phyloP scores from a whole-genome alignment of 805 yeast species.

The Dipodascus albidus region DNA sequence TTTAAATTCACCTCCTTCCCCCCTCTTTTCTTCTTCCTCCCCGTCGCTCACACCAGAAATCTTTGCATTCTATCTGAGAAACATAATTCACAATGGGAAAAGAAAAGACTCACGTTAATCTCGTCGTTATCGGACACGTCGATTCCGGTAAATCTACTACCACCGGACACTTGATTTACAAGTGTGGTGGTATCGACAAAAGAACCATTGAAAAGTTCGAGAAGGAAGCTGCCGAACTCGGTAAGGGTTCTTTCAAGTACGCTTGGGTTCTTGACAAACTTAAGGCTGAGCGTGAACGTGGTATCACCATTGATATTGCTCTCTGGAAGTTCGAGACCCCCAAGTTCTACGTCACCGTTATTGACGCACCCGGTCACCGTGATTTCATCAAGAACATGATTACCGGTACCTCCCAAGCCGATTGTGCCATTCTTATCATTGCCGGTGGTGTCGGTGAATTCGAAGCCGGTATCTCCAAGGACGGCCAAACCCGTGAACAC shows the following conservation, averaged over 20 bases:
- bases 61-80: constrained; percentile 29
- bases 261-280: constrained; percentile 96
- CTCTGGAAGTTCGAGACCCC: constrained; percentile 90
- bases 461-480: constrained; percentile 92
- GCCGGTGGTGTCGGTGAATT: constrained; percentile 92
- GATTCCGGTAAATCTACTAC: constrained; percentile 98
- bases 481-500: constrained; percentile 93
- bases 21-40: constrained; percentile 22
- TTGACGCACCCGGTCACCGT: constrained; percentile 94
- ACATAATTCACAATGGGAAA: constrained; percentile 41
- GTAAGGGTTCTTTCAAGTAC: constrained; percentile 95
- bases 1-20: constrained; percentile 7
- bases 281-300: constrained; percentile 94
- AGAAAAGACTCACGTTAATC: constrained; percentile 97
- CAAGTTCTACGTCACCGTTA: constrained; percentile 79
- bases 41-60: constrained; percentile 29
- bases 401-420: constrained; percentile 92
- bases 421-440: constrained; percentile 80
- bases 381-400: constrained; percentile 95
- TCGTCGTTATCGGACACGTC: constrained; percentile 99
- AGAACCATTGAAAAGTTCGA: constrained; percentile 97
- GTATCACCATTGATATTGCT: constrained; percentile 92
- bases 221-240: constrained; percentile 95
- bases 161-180: constrained; percentile 98
- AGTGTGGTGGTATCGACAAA: constrained; percentile 98